phyloP scores from a whole-genome alignment of 352 stramenopile genomes.

The Blastocystis sp. region DNA sequence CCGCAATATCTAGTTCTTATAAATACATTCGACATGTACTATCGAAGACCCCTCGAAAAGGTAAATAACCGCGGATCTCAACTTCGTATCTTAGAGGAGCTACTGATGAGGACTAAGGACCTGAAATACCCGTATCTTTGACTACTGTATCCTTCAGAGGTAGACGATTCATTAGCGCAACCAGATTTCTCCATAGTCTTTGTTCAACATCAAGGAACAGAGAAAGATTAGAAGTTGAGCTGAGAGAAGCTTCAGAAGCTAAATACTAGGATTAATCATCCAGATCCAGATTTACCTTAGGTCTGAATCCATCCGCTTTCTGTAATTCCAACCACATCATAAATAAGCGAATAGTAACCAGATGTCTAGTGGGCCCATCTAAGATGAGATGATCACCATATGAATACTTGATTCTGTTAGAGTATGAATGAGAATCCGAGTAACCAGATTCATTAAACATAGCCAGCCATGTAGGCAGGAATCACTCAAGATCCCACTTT shows the following conservation, averaged over 20 bases:
- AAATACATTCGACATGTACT: neutral
- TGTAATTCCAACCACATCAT: conserved; percentile 29
- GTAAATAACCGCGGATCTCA: conserved; percentile 25
- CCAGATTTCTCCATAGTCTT: neutral
- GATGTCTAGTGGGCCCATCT: neutral
- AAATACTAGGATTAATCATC: neutral
- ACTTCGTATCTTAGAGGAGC: conserved; percentile 39
- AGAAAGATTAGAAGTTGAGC: neutral
- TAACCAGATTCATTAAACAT: neutral
- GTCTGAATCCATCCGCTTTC: conserved; percentile 16
- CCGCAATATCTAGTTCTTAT: neutral
- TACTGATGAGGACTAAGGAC: neutral
- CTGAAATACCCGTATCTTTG: neutral
- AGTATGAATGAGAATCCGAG: neutral
- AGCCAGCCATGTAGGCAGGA: neutral
- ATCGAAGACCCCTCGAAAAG: conserved; percentile 29
- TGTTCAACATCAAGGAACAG: conserved; percentile 7
- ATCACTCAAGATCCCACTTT: neutral
- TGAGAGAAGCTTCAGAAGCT: neutral
- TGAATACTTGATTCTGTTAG: neutral
- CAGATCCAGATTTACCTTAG: neutral
- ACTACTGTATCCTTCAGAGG: neutral
- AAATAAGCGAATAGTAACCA: conserved; percentile 25
- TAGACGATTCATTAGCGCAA: conserved; percentile 31
- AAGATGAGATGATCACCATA: neutral